Conservation (phyloP, 768 basidiomycete genomes). For the Rhodotorula kratochvilovae region DNA sequence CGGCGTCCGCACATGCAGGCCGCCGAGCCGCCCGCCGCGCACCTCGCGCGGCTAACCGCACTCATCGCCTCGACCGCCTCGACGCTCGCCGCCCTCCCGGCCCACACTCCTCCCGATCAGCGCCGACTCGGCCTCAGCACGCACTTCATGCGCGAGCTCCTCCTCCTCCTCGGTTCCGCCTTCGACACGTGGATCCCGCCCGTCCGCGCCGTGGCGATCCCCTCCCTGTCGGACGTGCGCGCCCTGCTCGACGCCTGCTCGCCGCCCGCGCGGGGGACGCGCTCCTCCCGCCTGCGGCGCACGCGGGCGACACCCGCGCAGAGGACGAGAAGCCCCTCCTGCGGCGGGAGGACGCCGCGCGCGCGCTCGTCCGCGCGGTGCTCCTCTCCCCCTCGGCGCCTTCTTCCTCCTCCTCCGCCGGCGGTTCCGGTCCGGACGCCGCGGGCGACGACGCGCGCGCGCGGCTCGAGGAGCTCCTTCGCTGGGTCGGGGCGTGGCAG, state of each 20-base stretch:
- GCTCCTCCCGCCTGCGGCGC: no score
- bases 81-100: not conserved
- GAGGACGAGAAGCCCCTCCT: not conserved
- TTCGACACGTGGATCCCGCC: not conserved
- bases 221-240: not conserved
- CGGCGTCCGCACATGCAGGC: no score
- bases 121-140: conserved; percentile 17
- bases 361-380: not conserved
- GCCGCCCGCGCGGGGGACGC: not conserved
- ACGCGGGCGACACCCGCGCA: no score
- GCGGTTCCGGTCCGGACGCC: no score
- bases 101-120: not conserved
- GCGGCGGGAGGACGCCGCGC: not conserved
- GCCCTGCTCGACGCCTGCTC: not conserved
- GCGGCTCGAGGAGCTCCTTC: conserved; percentile 35
- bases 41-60: not conserved
- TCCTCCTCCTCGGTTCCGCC: not conserved
- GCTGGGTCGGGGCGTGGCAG: not conserved
- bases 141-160: conserved; percentile 9
- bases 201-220: not conserved
- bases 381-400: not conserved
- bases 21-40: not conserved
- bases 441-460: not conserved
- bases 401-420: no score
- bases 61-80: conserved; percentile 9